Conservation (phyloP, 2,329 filamentous ascomycete genomes). For the Colletotrichum sp. region DNA sequence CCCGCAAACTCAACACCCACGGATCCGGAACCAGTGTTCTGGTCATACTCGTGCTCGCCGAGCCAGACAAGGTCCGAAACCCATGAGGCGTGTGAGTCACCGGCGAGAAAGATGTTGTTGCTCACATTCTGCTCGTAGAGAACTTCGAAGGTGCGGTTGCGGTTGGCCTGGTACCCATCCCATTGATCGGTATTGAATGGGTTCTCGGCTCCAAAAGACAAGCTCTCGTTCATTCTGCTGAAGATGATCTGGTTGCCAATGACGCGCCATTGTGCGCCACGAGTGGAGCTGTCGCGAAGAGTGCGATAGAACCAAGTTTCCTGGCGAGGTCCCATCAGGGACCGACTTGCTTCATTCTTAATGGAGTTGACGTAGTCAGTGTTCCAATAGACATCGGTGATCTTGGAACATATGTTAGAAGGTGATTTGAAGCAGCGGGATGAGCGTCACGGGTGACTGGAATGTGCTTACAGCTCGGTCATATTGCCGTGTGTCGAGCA, state of each 20-base stretch:
- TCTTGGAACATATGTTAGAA: neutral
- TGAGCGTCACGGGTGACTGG: neutral
- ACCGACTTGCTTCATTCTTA: conserved; percentile 68
- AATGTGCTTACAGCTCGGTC: conserved; percentile 48
- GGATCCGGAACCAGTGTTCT: conserved; percentile 55
- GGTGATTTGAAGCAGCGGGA: neutral
- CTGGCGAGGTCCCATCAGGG: conserved; percentile 74
- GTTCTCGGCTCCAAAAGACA: conserved; percentile 31
- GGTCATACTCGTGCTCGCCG: conserved; percentile 57
- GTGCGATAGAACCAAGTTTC: conserved; percentile 76
- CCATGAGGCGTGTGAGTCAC: conserved; percentile 74
- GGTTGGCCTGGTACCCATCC: conserved; percentile 70
- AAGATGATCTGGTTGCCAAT: conserved; percentile 77
- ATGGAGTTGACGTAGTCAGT: conserved; percentile 66
- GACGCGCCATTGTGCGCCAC: conserved; percentile 74
- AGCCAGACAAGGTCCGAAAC: conserved; percentile 65
- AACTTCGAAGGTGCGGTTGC: conserved; percentile 72
- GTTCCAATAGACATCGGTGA: conserved; percentile 57
- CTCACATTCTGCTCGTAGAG: conserved; percentile 71
- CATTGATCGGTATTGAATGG: conserved; percentile 57
- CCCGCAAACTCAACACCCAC: conserved; percentile 71
- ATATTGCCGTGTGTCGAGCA: conserved; percentile 74
- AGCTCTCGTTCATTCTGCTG: conserved; percentile 40
- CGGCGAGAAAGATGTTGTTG: conserved; percentile 77
- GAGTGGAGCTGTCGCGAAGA: conserved; percentile 60